Base-by-base conservation (phyloP, 768 basidiomycete species). In the Amanita rubescens region DNA sequence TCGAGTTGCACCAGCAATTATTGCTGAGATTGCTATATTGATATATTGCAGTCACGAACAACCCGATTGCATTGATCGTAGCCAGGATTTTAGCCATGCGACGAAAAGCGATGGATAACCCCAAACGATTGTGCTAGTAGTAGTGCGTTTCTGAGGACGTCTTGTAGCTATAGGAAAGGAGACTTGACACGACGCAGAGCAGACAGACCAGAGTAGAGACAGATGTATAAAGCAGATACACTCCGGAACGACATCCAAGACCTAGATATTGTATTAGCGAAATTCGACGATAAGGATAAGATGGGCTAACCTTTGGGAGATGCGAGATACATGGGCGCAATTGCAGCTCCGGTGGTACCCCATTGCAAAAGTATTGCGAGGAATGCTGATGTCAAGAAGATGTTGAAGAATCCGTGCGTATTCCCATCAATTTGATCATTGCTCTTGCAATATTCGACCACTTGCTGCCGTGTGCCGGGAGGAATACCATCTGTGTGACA, bases 1-100 rank as follows among this genome's bases (percentile, higher is more conserved):
- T 61, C 27, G 61, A 59, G 45, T 65, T 63, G 53, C 64, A 65
- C 54, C 59, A 67, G 43, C 64, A 66, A n/a, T 60, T 49, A 32
- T 64, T 53, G 51, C 55, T 65, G 43, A 65, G 57, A n/a, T 57
- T 58, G 34, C 52, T 53, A 47, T 64, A 68, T 39, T 63, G 64
- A 25, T 65, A 64, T 9, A 67, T 14, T 34, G 62, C 66, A 1
- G 57, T 51, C n/a, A 64, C 38, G n/a, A 65, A 10, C 14, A 66
- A 56, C 60, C 64, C 60, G 10, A 61, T 14, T n/a, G 60, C 58
- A 49, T 66, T 67, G 19, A 57, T 30, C 5, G 57, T 50, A 4
- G 65, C 66, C 3, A 62, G 22, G 10, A 57, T 22, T 54, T 67
- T 64, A 7, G 58, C 65, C 2, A 57, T 38, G 2, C 57, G 54